A percentile compares a stretch with the other conserved stretches of the same genome.
phyloP scores from a whole-genome alignment of 495 filamentous ascomycete species.

The Daldinia concentrica region DNA sequence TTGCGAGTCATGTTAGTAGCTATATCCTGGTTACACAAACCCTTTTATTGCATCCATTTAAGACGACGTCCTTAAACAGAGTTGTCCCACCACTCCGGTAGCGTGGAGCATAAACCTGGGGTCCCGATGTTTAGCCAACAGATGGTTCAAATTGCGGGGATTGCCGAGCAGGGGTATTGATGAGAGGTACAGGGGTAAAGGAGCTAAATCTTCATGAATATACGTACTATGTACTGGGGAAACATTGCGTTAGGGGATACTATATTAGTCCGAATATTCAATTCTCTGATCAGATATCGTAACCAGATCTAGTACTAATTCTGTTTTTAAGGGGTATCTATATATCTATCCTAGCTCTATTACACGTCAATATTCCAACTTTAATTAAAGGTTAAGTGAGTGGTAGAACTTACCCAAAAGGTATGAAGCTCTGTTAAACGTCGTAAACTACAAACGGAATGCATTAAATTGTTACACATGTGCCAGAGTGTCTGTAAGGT shows the following conservation, averaged over 20 bases:
- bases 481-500: background rate
- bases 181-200: no score
- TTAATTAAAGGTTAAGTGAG: background rate
- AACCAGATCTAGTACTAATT: background rate
- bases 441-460: background rate
- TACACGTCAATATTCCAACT: constrained; percentile 3
- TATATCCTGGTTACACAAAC: background rate
- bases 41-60: background rate
- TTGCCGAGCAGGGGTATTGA: no score
- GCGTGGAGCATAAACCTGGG: background rate
- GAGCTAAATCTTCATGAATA: background rate
- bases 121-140: background rate
- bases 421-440: background rate
- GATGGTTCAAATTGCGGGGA: no score
- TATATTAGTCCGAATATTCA: background rate
- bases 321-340: constrained; percentile 1
- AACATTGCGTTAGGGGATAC: background rate
- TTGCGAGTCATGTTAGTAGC: constrained; percentile 35
- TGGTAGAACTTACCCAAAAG: constrained; percentile 5
- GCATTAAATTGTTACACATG: background rate
- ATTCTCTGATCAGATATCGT: background rate
- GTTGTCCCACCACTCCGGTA: background rate
- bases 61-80: background rate
- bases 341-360: constrained; percentile 1
- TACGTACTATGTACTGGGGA: background rate